Conservation (phyloP, 1,139 yeast species). For the Casaregolazyma suthepensis region DNA sequence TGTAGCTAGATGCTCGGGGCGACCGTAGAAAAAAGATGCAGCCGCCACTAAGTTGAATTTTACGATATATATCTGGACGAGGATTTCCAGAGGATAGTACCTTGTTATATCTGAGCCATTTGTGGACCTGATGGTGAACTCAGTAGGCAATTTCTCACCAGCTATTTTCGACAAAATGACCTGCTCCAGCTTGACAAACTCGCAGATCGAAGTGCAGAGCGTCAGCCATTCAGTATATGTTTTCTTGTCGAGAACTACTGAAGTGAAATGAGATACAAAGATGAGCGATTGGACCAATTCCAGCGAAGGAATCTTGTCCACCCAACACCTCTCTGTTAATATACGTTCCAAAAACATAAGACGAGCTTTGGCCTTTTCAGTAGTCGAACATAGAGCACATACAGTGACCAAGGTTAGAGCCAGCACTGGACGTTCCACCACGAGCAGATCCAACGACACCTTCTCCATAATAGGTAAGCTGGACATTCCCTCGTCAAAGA, state of each 20-base stretch:
- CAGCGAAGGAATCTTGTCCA: background rate
- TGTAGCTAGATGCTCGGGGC: background rate
- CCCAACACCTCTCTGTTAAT: conserved; percentile 33
- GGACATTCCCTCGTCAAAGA: conserved; percentile 1
- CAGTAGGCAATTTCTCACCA: background rate
- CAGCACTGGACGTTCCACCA: conserved; percentile 41
- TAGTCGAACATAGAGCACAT: conserved; percentile 42
- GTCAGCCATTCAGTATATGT: background rate
- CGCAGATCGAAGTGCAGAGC: background rate
- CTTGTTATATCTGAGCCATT: conserved; percentile 4
- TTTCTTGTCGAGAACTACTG: background rate
- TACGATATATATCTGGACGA: background rate
- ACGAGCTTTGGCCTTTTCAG: conserved; percentile 37
- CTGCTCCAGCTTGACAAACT: background rate
- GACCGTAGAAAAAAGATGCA: background rate
- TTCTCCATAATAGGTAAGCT: background rate
- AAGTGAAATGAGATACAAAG: background rate
- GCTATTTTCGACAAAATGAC: background rate
- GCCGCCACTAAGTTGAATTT: background rate
- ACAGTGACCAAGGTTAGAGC: conserved; percentile 44
- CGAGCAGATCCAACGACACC: conserved; percentile 35
- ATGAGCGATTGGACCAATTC: conserved; percentile 3
- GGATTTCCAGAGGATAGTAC: background rate
- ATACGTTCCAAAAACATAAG: conserved; percentile 43
- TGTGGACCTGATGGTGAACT: background rate